Evolutionary conservation across 2,329 filamentous ascomycete genomes (phyloP), one percentile per base, ranked within the genome.

Genomic region (Coleophoma eucalyptorum): DNA sequence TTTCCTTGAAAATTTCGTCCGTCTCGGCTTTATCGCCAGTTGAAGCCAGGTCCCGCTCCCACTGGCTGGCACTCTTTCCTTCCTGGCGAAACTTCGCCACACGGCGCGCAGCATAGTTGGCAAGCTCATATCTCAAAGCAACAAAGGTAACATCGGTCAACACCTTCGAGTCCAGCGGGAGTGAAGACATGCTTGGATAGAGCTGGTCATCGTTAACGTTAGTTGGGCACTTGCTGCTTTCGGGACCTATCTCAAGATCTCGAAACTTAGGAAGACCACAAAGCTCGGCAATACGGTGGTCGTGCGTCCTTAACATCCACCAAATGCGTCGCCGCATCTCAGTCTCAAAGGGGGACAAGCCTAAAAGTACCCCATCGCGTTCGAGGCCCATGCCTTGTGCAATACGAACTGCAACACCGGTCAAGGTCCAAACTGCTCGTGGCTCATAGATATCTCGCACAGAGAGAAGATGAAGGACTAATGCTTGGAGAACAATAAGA

Each of bases 311-410:
- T 21, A 86, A 76, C 60, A 81, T 77, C 82, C 81, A 85, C 84
- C 84, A 88, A 18, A 87, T 71, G 6, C 84, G 73, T 41, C 84
- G 72, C n/a, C 83, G 76, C 73, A 87, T 86, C 61, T 88, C 83
- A 2, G 78, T 79, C 58, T 87, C 83, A 57, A 86, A 85, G 0
- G 82, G 80, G 0, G 77, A 71, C 2, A 86, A 69, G 2, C 76
- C 77, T 5, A 83, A 69, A 16, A 68, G 65, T 52, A 78, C 75
- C 34, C 81, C 83, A 52, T 87, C 83, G 12, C 80, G 75, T 53
- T 87, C 82, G 44, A 87, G 72, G 1, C 84, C 84, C 74, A 87
- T 83, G 61, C 84, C 83, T 61, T 86, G 80, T 1, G 82, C 83
- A 48, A 87, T 81, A 18, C 84, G 77, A 33, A 87, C 72, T 5